Conservation (phyloP, 2,329 filamentous ascomycete genomes). For the Hymenoscyphus repandus region DNA sequence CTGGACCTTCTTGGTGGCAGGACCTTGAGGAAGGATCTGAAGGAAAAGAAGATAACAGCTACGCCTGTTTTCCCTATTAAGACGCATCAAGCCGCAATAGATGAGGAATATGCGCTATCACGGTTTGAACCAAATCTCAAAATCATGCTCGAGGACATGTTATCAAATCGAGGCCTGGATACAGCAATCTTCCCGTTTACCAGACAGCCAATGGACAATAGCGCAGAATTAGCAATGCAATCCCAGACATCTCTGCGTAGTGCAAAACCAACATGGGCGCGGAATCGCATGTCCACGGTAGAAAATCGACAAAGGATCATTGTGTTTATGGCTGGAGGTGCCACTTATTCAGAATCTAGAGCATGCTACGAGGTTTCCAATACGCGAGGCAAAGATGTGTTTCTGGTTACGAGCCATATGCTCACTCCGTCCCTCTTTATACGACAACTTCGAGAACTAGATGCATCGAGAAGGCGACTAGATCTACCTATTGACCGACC, state of each 20-base stretch:
- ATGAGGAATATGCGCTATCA: conserved; percentile 79
- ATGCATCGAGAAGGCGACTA: conserved; percentile 66
- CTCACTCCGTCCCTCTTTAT: conserved; percentile 78
- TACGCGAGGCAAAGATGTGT: conserved; percentile 71
- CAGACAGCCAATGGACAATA: conserved; percentile 60
- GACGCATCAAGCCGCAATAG: conserved; percentile 45
- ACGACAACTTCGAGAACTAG: conserved; percentile 75
- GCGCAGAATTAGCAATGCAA: conserved; percentile 50
- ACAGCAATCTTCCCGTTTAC: conserved; percentile 64
- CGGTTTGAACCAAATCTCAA: conserved; percentile 81
- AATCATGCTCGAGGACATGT: conserved; percentile 66
- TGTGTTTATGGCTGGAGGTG: conserved; percentile 91
- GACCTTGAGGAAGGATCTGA: conserved; percentile 60
- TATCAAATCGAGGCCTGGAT: conserved; percentile 64
- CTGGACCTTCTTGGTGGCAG: conserved; percentile 77
- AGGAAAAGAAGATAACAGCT: conserved; percentile 64
- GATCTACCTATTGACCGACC: conserved; percentile 78
- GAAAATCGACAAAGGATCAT: conserved; percentile 89
- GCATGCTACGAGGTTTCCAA: conserved; percentile 83
- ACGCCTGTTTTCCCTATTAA: conserved; percentile 70
- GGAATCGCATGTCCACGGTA: conserved; percentile 63
- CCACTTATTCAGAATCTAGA: conserved; percentile 86
- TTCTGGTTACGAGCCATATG: conserved; percentile 89
- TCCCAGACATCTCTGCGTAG: conserved; percentile 74
- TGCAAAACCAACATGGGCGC: conserved; percentile 93